phyloP scores from a whole-genome alignment of 257 asterid genomes.

The Jacaranda mimosifolia region DNA sequence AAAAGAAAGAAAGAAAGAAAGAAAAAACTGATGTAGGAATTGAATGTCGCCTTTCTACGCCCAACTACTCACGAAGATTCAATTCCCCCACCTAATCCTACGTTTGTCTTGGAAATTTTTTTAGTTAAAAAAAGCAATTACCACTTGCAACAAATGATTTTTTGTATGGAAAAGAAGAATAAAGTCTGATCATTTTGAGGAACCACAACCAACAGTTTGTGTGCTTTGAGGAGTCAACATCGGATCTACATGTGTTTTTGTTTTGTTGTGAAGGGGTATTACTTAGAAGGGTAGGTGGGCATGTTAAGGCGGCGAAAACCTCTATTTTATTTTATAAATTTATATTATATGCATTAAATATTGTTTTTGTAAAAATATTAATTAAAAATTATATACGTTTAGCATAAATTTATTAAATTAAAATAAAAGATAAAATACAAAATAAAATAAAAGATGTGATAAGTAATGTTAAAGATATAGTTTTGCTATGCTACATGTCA shows the following conservation, averaged over 20 bases:
- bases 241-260: neutral
- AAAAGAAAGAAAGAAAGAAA: too few species aligned
- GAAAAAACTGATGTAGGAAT: neutral
- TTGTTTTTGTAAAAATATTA: too few species aligned
- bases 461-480: neutral
- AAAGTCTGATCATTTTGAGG: neutral
- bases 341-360: too few species aligned
- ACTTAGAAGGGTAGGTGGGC: neutral
- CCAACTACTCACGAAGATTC: neutral
- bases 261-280: neutral
- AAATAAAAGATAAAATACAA: too few species aligned
- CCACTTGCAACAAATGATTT: neutral
- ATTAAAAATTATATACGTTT: too few species aligned
- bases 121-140: neutral
- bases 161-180: neutral
- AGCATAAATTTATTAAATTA: too few species aligned
- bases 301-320: too few species aligned
- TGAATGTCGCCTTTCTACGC: neutral
- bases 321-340: too few species aligned
- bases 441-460: too few species aligned
- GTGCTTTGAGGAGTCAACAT: neutral
- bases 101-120: neutral
- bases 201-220: slow-evolving; percentile 13
- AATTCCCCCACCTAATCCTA: slow-evolving; percentile 6
- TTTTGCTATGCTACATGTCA: neutral